These are phyloP conservation scores for Brassica napus DNA, from an alignment of 345 rosid species.

Conservation along the genomic window Da-Ae NC_063442.1:40105001-40105500, in stretches of 20 bases:
- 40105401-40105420: constrained; percentile 53
- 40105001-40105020: background rate
- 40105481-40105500: background rate
- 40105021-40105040: too few species aligned
- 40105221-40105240: constrained; percentile 70
- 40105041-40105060: constrained; percentile 3
- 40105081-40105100: constrained; percentile 58
- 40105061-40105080: constrained; percentile 61
- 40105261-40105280: constrained; percentile 56
- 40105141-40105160: constrained; percentile 55
- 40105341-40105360: constrained; percentile 61
- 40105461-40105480: constrained; percentile 53
- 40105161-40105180: constrained; percentile 52
- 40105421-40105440: constrained; percentile 65
- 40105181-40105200: constrained; percentile 71
- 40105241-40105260: constrained; percentile 57
- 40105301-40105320: constrained; percentile 54
- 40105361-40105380: constrained; percentile 58
- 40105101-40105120: constrained; percentile 66
- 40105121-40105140: constrained; percentile 52
- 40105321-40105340: constrained; percentile 66
- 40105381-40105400: constrained; percentile 67
- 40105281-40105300: constrained; percentile 60
- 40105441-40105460: constrained; percentile 52
- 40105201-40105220: constrained; percentile 83